Percentiles rank a stretch among this genome's conserved stretches.
phyloP scores from a whole-genome alignment of 495 filamentous ascomycete species.

The Hypoxylon fragiforme region DNA sequence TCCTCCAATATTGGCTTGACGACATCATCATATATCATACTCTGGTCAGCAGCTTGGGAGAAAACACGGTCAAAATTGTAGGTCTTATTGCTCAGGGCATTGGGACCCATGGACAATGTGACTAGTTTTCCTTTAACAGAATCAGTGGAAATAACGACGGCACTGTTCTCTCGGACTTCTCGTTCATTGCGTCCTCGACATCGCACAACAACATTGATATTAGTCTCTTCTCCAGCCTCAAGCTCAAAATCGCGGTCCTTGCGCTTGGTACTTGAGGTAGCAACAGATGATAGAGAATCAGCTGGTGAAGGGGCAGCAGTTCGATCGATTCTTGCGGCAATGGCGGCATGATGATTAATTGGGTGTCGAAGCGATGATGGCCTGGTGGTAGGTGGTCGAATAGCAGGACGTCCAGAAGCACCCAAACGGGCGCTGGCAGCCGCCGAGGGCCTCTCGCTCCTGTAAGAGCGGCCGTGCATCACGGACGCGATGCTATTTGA shows the following conservation, averaged over 20 bases:
- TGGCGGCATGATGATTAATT: constrained; percentile 23
- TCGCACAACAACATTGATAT: constrained; percentile 95
- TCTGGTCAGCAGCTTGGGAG: constrained; percentile 91
- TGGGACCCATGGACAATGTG: constrained; percentile 89
- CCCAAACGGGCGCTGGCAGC: constrained; percentile 28
- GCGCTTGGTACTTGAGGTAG: constrained; percentile 64
- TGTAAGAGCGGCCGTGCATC: constrained; percentile 39
- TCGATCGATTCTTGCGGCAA: constrained; percentile 43
- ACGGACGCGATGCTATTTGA: constrained; percentile 2
- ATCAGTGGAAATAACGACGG: constrained; percentile 85
- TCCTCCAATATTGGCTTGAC: constrained; percentile 90
- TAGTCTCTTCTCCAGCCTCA: constrained; percentile 78
- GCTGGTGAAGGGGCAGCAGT: constrained; percentile 64
- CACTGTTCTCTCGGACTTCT: constrained; percentile 89
- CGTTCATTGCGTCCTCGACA: constrained; percentile 91
- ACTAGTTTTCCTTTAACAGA: constrained; percentile 81
- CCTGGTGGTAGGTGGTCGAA: constrained; percentile 39
- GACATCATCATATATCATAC: constrained; percentile 90
- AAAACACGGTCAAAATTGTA: constrained; percentile 98
- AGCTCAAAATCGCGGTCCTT: constrained; percentile 83
- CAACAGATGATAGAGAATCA: constrained; percentile 60
- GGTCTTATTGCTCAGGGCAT: constrained; percentile 89
- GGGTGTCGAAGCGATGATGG: constrained; percentile 31
- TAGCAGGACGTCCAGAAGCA: constrained; percentile 26
- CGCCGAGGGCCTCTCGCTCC: constrained; percentile 33